A percentile compares a stretch with the other conserved stretches of the same genome.
Evolutionary conservation across 805 yeast species (phyloP).

Genomic region (Metschnikowia rubicola): DNA sequence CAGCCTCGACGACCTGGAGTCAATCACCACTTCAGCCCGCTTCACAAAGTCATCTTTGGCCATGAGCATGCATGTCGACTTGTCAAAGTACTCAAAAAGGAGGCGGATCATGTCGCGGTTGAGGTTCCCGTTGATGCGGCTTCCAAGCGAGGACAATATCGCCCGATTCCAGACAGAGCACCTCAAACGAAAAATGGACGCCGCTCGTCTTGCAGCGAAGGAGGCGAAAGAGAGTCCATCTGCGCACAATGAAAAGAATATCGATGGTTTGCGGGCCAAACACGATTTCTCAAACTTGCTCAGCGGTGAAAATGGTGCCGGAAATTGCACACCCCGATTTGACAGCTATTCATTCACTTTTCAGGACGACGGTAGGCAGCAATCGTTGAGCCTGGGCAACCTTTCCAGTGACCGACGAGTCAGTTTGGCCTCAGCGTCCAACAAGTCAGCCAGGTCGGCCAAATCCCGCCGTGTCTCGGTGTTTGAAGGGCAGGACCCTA

Average conservation of each 20-base stretch:
- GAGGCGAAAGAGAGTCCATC: not conserved
- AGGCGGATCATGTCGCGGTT: slow-evolving; percentile 34
- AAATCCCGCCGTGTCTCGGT: slow-evolving; percentile 14
- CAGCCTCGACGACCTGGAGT: slow-evolving; percentile 17
- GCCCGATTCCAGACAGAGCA: slow-evolving; percentile 18
- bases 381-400: slow-evolving; percentile 2
- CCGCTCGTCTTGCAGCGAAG: not conserved
- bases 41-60: slow-evolving; percentile 27
- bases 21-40: slow-evolving; percentile 26
- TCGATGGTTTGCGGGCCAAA: slow-evolving; percentile 14
- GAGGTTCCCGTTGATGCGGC: slow-evolving; percentile 42
- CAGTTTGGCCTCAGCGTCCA: slow-evolving; percentile 16
- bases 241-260: slow-evolving; percentile 1
- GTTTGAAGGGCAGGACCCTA: slow-evolving; percentile 13
- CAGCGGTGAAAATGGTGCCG: slow-evolving; percentile 26
- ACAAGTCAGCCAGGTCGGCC: slow-evolving; percentile 12
- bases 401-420: slow-evolving; percentile 8
- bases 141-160: slow-evolving; percentile 40
- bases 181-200: slow-evolving; percentile 9
- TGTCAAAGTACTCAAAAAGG: slow-evolving; percentile 34
- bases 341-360: slow-evolving; percentile 28
- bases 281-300: slow-evolving; percentile 41
- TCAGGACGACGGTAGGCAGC: slow-evolving; percentile 4
- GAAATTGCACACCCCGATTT: slow-evolving; percentile 28
- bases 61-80: slow-evolving; percentile 27